Evolutionary conservation across 1,284 basidiomycete species (phyloP).

Genomic region (Boletus semigastroideus): DNA sequence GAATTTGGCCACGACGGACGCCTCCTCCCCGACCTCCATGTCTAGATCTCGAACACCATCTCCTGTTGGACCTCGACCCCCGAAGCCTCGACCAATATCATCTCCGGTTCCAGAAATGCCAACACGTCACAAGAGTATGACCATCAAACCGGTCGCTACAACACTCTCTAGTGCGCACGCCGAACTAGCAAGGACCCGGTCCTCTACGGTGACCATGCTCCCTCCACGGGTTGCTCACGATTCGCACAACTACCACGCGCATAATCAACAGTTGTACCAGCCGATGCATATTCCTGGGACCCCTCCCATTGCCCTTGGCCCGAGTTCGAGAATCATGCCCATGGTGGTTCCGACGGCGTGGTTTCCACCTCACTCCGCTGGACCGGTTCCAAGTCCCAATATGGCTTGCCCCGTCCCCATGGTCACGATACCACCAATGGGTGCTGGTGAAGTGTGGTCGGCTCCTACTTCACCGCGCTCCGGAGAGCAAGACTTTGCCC

Average conservation of each 20-base stretch:
- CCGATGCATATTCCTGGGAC: constrained; percentile 30
- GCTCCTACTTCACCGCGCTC: constrained; percentile 40
- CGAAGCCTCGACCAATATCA: constrained; percentile 37
- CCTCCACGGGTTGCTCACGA: constrained; percentile 31
- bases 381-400: constrained; percentile 12
- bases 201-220: constrained; percentile 31
- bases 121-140: constrained; percentile 34
- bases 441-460: constrained; percentile 16
- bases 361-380: constrained; percentile 14
- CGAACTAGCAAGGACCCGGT: constrained; percentile 26
- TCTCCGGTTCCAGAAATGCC: constrained; percentile 30
- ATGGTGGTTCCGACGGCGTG: constrained; percentile 13
- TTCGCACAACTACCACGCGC: constrained; percentile 34
- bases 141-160: constrained; percentile 25
- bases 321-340: constrained; percentile 5
- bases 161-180: constrained; percentile 18
- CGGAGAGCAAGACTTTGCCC: constrained; percentile 42
- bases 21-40: constrained; percentile 20
- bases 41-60: constrained; percentile 47
- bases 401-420: constrained; percentile 11
- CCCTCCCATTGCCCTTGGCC: constrained; percentile 11
- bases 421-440: constrained; percentile 5
- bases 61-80: constrained; percentile 47
- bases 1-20: constrained; percentile 22
- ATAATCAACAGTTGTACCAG: constrained; percentile 35